Conservation (phyloP, 1,284 basidiomycete genomes). For the Boletus smithii region DNA sequence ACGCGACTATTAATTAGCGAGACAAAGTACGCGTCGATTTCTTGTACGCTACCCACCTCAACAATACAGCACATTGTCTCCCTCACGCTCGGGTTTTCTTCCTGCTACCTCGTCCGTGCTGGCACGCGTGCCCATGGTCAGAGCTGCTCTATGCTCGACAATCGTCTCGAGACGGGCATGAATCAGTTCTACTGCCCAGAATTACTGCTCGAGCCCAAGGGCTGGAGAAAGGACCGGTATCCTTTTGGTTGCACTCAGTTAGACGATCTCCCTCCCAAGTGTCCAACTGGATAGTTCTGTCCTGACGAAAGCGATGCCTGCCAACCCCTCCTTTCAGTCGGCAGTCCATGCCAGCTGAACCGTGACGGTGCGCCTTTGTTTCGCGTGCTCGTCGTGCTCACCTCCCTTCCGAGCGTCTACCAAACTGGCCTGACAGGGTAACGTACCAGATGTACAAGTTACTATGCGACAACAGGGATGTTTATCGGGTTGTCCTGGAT, state of each 20-base stretch:
- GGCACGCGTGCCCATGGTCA: constrained; percentile 44
- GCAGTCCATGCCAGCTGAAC: constrained; percentile 77
- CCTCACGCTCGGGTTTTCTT: constrained; percentile 42
- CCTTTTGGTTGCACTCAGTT: constrained; percentile 61
- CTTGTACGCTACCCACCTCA: constrained; percentile 2
- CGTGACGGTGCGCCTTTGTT: constrained; percentile 62
- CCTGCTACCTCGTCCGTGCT: constrained; percentile 36
- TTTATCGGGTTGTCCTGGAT: no score
- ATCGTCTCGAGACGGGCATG: constrained; percentile 68
- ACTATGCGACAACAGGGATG: no score
- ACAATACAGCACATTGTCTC: constrained; percentile 16
- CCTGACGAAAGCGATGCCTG: constrained; percentile 82
- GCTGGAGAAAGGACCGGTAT: constrained; percentile 75
- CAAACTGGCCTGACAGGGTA: constrained; percentile 58
- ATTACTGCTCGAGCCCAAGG: constrained; percentile 64
- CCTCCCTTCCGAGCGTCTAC: constrained; percentile 43
- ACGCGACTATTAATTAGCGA: neutral
- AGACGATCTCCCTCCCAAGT: constrained; percentile 56
- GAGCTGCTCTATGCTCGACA: constrained; percentile 53
- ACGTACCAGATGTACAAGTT: no score
- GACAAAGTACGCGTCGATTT: neutral
- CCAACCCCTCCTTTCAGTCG: constrained; percentile 57
- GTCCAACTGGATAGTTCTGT: constrained; percentile 65
- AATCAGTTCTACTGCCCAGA: constrained; percentile 67
- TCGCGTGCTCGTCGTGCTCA: neutral